A percentile compares a stretch with the other conserved stretches of the same genome.
Evolutionary conservation across 1,284 basidiomycete species (phyloP).

Genomic region (Apiotrichum porosum): DNA sequence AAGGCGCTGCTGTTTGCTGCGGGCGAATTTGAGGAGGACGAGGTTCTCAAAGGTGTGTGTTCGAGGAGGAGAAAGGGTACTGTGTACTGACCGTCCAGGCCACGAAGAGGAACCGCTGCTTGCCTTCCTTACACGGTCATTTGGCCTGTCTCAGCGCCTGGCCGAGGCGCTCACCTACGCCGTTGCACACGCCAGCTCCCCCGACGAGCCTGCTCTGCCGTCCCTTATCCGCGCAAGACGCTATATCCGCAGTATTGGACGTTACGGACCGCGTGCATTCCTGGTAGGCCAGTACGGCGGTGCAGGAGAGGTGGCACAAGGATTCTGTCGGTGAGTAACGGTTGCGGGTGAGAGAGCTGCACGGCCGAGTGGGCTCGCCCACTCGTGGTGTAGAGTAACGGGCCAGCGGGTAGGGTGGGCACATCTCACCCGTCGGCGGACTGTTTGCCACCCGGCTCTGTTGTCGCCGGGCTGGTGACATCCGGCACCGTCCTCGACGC

Average conservation of each 20-base stretch:
- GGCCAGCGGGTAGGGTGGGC: no score
- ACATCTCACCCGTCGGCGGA: no score
- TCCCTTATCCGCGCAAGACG: slow-evolving; percentile 63
- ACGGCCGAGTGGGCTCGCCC: no score
- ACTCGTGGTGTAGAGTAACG: no score
- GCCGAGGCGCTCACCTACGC: slow-evolving; percentile 64
- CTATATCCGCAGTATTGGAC: slow-evolving; percentile 74
- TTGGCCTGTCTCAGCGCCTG: slow-evolving; percentile 60
- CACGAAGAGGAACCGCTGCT: slow-evolving; percentile 58
- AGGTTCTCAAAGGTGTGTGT: slow-evolving; percentile 26
- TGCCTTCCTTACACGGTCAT: slow-evolving; percentile 60
- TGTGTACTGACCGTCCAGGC: slow-evolving; percentile 39
- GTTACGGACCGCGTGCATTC: slow-evolving; percentile 86
- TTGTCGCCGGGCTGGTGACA: no score
- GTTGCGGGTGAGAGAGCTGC: no score
- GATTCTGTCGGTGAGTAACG: slow-evolving; percentile 62
- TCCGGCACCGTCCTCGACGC: neutral
- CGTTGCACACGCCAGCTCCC: slow-evolving; percentile 58
- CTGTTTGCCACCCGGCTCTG: no score
- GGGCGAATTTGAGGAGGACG: slow-evolving; percentile 63
- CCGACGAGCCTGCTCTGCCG: slow-evolving; percentile 59
- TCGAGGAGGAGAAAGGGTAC: no score
- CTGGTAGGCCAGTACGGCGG: slow-evolving; percentile 93
- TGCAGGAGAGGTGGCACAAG: slow-evolving; percentile 84
- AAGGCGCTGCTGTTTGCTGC: slow-evolving; percentile 79